A percentile compares a stretch with the other conserved stretches of the same genome.
phyloP scores from a whole-genome alignment of 1,139 yeast species.

The Sugiyamaella paludigena region DNA sequence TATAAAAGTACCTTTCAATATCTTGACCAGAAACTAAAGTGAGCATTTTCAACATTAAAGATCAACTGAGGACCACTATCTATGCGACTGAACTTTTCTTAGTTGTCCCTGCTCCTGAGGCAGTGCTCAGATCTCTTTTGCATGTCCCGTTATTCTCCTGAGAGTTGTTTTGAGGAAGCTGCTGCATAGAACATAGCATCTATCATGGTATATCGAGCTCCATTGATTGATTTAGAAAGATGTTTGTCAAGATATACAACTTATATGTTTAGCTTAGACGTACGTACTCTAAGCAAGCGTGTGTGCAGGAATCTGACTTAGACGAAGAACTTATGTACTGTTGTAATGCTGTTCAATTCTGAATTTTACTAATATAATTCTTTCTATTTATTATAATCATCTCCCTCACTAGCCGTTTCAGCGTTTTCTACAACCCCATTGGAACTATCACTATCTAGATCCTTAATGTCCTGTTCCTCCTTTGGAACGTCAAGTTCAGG shows the following conservation, averaged over 20 bases:
- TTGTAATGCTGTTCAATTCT: too few species aligned
- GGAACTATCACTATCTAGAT: neutral
- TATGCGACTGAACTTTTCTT: too few species aligned
- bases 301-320: too few species aligned
- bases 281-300: too few species aligned
- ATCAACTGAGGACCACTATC: too few species aligned
- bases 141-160: neutral
- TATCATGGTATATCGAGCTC: too few species aligned
- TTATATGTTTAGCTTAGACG: too few species aligned
- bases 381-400: neutral
- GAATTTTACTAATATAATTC: too few species aligned
- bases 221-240: too few species aligned
- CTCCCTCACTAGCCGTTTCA: slow-evolving; percentile 8
- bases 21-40: neutral
- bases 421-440: slow-evolving; percentile 1
- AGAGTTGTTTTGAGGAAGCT: neutral
- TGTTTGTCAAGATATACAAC: too few species aligned
- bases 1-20: slow-evolving; percentile 2
- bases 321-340: too few species aligned
- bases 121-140: neutral
- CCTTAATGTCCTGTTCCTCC: neutral
- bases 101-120: neutral
- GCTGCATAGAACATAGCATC: neutral
- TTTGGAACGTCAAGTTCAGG: slow-evolving; percentile 1
- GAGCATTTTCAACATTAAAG: neutral